Evolutionary conservation across 768 basidiomycete genomes (phyloP).

Genomic region (Boletus insuetus): DNA sequence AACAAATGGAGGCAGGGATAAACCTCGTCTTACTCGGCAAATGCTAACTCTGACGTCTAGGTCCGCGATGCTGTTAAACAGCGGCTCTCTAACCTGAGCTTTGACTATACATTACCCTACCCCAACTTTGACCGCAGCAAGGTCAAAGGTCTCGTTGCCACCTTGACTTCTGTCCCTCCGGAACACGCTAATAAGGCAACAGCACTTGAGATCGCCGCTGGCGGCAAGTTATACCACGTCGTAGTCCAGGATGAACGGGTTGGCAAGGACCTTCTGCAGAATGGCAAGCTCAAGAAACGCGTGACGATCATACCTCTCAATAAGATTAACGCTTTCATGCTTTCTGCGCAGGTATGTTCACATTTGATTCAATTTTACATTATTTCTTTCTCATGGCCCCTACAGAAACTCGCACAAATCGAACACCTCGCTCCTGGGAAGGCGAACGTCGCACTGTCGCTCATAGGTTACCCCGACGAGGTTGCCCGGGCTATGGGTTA

Average conservation of each 20-base stretch:
- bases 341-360: constrained; percentile 46
- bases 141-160: constrained; percentile 90
- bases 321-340: constrained; percentile 72
- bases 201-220: constrained; percentile 91
- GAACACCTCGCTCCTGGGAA: constrained; percentile 72
- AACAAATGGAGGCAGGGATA: constrained; percentile 58
- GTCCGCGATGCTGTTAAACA: constrained; percentile 66
- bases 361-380: not conserved
- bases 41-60: constrained; percentile 37
- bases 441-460: constrained; percentile 82
- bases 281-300: constrained; percentile 76
- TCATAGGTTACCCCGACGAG: constrained; percentile 79
- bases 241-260: constrained; percentile 90
- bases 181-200: constrained; percentile 77
- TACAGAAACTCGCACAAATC: constrained; percentile 75
- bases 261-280: constrained; percentile 79
- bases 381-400: not conserved
- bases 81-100: constrained; percentile 69
- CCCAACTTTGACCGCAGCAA: constrained; percentile 79
- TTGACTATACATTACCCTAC: constrained; percentile 75
- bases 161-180: constrained; percentile 73
- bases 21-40: not conserved
- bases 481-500: constrained; percentile 87
- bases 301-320: constrained; percentile 93
- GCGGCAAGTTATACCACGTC: constrained; percentile 87